These are phyloP conservation scores for Wickerhamomyces tratensis DNA, from an alignment of 805 yeast species.

Conservation along the genomic window DNA sequence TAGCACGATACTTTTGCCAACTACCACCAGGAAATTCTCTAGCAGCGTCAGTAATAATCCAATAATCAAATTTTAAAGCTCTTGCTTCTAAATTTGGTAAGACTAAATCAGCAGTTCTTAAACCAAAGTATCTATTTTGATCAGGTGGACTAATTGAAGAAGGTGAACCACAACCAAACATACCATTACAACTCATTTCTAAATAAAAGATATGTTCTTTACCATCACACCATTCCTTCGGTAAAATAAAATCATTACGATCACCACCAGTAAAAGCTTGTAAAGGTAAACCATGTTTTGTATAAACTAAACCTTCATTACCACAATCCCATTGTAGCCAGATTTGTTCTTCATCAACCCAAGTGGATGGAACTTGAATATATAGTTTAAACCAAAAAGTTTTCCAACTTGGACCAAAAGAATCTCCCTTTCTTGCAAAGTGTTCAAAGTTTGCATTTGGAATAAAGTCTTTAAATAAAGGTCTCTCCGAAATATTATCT, in stretches of 20 bases:
- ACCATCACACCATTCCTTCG: constrained; percentile 41
- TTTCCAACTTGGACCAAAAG: constrained; percentile 94
- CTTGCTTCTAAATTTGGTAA: constrained; percentile 78
- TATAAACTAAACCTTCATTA: constrained; percentile 78
- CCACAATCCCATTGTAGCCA: constrained; percentile 78
- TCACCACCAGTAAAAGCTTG: constrained; percentile 86
- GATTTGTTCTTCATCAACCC: constrained; percentile 35
- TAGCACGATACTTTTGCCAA: constrained; percentile 80
- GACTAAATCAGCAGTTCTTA: constrained; percentile 66
- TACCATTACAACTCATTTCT: constrained; percentile 90
- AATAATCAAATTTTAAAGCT: constrained; percentile 68
- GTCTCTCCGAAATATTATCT: constrained; percentile 43
- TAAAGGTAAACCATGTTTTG: constrained; percentile 51
- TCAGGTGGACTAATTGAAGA: constrained; percentile 59
- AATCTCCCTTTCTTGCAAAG: constrained; percentile 57
- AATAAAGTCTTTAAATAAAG: constrained; percentile 28
- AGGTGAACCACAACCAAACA: constrained; percentile 72
- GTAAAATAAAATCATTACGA: constrained; percentile 64
- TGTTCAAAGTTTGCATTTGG: constrained; percentile 28
- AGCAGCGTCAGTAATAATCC: constrained; percentile 87
- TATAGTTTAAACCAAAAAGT: constrained; percentile 85
- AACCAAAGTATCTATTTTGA: constrained; percentile 59
- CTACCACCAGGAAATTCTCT: constrained; percentile 67
- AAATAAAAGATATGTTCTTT: constrained; percentile 61
- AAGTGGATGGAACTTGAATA: constrained; percentile 49